A percentile compares a stretch with the other conserved stretches of the same genome.
These are phyloP conservation scores for Argentina anserina DNA, from an alignment of 306 rosid species.

Conservation along the genomic window DNA sequence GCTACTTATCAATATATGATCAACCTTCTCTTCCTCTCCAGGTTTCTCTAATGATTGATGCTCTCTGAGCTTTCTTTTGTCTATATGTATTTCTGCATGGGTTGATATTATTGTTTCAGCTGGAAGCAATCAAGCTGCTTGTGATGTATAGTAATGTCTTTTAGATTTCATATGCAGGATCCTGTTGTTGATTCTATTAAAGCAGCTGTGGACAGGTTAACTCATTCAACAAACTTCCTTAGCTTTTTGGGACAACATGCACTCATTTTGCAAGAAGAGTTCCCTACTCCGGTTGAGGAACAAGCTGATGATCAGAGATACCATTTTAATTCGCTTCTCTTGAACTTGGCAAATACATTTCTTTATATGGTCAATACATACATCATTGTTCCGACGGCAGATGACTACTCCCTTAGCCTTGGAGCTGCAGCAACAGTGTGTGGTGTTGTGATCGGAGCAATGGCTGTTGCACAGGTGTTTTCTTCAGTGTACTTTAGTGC, in stretches of 20 bases:
- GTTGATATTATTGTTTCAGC: constrained; percentile 1
- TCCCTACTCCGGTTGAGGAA: constrained; percentile 69
- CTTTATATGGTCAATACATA: constrained; percentile 98
- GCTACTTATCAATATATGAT: constrained; percentile 92
- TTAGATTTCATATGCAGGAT: constrained; percentile 62
- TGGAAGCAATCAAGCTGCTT: constrained; percentile 7
- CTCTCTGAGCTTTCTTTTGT: constrained; percentile 6
- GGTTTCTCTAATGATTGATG: constrained; percentile 46
- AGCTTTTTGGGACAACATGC: constrained; percentile 95
- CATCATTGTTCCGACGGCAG: constrained; percentile 97
- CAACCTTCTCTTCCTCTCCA: constrained; percentile 76
- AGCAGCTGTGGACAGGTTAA: constrained; percentile 87
- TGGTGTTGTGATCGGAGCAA: constrained; percentile 92
- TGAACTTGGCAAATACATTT: constrained; percentile 91
- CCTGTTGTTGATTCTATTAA: constrained; percentile 75
- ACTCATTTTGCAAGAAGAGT: constrained; percentile 89
- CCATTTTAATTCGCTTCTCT: constrained; percentile 77
- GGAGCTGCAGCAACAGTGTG: constrained; percentile 99
- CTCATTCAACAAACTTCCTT: constrained; percentile 90
- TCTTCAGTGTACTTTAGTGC: constrained; percentile 98
- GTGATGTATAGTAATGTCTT: constrained; percentile 17
- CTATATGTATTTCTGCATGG: constrained; percentile 7
- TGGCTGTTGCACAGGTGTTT: constrained; percentile 99
- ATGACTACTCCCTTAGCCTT: constrained; percentile 90
- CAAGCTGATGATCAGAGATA: constrained; percentile 63